Conservation (phyloP, 148 eudicot species). For the Vaccinium corymbosum region DNA sequence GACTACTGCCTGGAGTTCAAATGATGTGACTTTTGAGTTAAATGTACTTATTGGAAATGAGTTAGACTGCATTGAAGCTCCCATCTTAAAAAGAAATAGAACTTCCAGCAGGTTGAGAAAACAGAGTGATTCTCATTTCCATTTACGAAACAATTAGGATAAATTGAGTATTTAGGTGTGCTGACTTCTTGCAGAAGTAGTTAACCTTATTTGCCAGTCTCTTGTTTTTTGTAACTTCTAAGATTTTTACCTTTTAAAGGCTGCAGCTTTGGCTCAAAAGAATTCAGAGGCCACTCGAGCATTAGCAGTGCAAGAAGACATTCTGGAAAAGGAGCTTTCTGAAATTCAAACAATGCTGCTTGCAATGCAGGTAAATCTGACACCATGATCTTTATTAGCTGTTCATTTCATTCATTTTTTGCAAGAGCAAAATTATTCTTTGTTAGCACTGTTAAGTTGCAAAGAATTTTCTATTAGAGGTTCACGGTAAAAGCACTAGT, state of each 20-base stretch:
- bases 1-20: background rate
- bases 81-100: background rate
- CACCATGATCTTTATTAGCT: conserved; percentile 4
- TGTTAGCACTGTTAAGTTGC: background rate
- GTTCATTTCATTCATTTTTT: background rate
- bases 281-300: conserved; percentile 91
- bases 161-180: background rate
- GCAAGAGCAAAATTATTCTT: background rate
- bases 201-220: background rate
- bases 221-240: conserved; percentile 7
- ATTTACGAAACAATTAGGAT: background rate
- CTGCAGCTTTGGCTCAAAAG: conserved; percentile 91
- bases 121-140: background rate
- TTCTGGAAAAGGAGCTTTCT: conserved; percentile 79
- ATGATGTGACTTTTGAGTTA: background rate
- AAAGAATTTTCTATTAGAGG: background rate
- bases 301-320: conserved; percentile 65
- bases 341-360: conserved; percentile 92
- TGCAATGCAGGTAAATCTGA: conserved; percentile 83
- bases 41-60: conserved; percentile 6
- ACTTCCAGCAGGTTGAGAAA: background rate
- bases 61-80: background rate
- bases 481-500: background rate
- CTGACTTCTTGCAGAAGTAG: background rate
- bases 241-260: conserved; percentile 35